Percentiles rank a stretch among this genome's conserved stretches.
phyloP scores from a whole-genome alignment of 73 alveolate genomes.

The Uronychia setigera region DNA sequence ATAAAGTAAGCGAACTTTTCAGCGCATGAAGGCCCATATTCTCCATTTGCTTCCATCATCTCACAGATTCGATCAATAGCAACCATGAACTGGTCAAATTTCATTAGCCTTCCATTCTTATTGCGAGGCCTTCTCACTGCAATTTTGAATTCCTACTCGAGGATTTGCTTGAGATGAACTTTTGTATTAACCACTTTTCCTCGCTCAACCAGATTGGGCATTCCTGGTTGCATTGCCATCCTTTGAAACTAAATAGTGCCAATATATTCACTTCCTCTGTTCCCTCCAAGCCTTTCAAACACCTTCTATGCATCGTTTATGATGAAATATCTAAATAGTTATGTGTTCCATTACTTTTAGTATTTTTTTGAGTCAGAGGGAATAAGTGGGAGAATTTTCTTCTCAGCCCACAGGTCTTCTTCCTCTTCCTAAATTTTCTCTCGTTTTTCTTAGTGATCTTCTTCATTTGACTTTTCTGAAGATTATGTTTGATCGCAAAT shows the following conservation, averaged over 20 bases:
- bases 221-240: background rate
- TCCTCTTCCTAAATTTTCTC: background rate
- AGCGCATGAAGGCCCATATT: too few relatives aligned
- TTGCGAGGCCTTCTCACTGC: constrained; percentile 1
- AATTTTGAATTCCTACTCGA: background rate
- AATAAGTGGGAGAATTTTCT: background rate
- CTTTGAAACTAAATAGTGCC: background rate
- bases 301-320: background rate
- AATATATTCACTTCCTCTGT: background rate
- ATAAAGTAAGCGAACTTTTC: too few relatives aligned
- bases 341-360: background rate
- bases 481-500: too few relatives aligned
- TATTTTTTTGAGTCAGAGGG: background rate
- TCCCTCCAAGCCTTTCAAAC: background rate
- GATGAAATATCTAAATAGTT: background rate
- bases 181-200: background rate
- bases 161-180: background rate
- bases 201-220: background rate
- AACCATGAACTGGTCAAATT: constrained; percentile 34
- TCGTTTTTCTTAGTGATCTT: too few relatives aligned
- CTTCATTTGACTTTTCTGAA: too few relatives aligned
- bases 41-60: background rate
- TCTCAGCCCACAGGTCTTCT: background rate
- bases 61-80: constrained; percentile 18
- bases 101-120: background rate